Conservation (phyloP, 768 basidiomycete species). For the Leccinum longicurvipes region DNA sequence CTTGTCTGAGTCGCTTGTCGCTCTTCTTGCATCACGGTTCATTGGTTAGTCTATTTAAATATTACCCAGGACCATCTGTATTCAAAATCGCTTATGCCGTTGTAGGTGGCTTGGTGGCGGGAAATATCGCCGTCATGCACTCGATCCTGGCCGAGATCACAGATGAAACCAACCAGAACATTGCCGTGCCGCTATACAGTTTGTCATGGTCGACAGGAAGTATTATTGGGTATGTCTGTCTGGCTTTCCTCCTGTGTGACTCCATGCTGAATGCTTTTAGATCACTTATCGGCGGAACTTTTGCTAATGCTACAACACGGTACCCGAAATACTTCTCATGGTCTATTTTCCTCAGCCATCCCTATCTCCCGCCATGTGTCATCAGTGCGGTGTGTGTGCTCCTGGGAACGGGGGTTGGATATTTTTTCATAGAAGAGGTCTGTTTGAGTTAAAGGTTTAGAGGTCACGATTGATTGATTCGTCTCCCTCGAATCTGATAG, state of each 20-base stretch:
- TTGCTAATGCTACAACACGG: constrained; percentile 8
- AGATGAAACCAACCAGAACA: constrained; percentile 12
- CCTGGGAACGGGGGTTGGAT: neutral
- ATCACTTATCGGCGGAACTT: constrained; percentile 6
- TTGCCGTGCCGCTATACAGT: constrained; percentile 13
- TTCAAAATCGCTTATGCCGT: neutral
- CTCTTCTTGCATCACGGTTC: constrained; percentile 6
- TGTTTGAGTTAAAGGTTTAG: neutral
- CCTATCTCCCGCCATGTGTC: constrained; percentile 6
- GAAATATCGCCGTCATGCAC: constrained; percentile 9
- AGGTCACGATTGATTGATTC: neutral
- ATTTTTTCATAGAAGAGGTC: constrained; percentile 8
- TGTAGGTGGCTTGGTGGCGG: constrained; percentile 10
- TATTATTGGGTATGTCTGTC: neutral
- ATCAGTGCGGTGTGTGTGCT: constrained; percentile 1
- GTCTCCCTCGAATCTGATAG: neutral
- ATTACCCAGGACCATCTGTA: neutral
- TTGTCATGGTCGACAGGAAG: constrained; percentile 5
- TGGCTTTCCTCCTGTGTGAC: neutral
- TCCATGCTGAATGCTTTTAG: neutral
- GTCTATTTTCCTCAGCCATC: constrained; percentile 6
- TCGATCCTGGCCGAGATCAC: constrained; percentile 11
- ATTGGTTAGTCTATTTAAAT: neutral
- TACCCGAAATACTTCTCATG: constrained; percentile 8
- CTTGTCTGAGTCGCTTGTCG: constrained; percentile 8